phyloP scores from a whole-genome alignment of 768 basidiomycete species.

The Panaeolus cyanescens region DNA sequence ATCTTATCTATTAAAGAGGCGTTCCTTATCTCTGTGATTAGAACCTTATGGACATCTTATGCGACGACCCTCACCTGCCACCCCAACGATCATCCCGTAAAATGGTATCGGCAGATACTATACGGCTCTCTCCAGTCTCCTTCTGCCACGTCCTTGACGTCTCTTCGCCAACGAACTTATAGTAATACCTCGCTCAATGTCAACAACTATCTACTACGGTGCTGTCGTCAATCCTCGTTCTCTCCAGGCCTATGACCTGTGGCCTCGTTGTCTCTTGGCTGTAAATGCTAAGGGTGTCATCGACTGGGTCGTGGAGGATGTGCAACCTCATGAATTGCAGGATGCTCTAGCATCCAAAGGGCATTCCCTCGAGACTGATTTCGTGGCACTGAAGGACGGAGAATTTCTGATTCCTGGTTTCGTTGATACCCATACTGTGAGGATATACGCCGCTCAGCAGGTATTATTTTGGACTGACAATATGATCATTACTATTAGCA shows the following conservation, averaged over 20 bases:
- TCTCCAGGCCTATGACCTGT: conserved; percentile 41
- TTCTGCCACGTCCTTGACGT: not conserved
- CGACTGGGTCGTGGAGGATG: conserved; percentile 70
- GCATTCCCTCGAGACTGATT: conserved; percentile 36
- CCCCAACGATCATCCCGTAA: not conserved
- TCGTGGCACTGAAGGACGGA: conserved; percentile 46
- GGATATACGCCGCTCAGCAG: conserved; percentile 18
- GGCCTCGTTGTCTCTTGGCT: conserved; percentile 56
- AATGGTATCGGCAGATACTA: not conserved
- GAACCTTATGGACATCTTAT: not conserved
- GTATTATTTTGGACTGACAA: not conserved
- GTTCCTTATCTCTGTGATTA: not conserved
- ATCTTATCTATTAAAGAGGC: not conserved
- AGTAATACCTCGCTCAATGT: conserved; percentile 15
- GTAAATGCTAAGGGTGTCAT: conserved; percentile 54
- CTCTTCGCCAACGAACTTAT: not conserved
- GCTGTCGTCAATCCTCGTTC: conserved; percentile 56
- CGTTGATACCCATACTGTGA: conserved; percentile 89
- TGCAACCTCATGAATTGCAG: conserved; percentile 46
- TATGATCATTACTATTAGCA: conserved; percentile 49
- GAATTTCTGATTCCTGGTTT: conserved; percentile 87
- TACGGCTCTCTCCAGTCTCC: not conserved
- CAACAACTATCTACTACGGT: conserved; percentile 45
- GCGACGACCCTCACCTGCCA: conserved; percentile 1
- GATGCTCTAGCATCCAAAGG: conserved; percentile 55